Conservation (phyloP, 768 basidiomycete genomes). For the Myochromella boudieri region DNA sequence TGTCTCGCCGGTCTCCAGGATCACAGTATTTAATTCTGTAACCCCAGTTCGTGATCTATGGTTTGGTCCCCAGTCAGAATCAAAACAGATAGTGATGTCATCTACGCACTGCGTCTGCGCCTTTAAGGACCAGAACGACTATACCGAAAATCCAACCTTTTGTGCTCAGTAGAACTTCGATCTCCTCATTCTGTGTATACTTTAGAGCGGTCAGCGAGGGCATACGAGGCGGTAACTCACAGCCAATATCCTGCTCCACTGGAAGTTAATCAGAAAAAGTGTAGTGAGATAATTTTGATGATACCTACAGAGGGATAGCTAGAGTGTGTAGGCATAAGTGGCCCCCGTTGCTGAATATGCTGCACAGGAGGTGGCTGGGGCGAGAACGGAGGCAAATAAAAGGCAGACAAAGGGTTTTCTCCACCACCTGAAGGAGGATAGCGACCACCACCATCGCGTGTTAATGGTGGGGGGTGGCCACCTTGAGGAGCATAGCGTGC, state of each 20-base stretch:
- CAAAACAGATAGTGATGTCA: not conserved
- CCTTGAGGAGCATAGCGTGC: not conserved
- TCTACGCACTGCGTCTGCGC: conserved; percentile 1
- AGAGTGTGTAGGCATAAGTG: no score
- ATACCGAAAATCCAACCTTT: conserved; percentile 13
- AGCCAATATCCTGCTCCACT: no score
- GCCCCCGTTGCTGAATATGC: no score
- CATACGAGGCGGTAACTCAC: no score
- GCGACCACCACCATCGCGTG: not conserved
- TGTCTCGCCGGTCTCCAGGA: not conserved
- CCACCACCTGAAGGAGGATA: not conserved
- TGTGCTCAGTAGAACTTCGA: conserved; percentile 6
- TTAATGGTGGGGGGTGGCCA: not conserved
- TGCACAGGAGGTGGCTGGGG: no score
- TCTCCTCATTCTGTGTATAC: conserved; percentile 9
- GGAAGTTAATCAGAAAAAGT: no score
- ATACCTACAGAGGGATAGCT: no score
- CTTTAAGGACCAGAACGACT: conserved; percentile 10
- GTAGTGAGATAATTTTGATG: no score
- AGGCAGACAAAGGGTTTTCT: not conserved
- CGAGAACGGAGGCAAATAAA: not conserved
- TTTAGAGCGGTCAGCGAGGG: not conserved
- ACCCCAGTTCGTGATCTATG: conserved; percentile 11
- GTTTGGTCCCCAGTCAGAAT: not conserved
- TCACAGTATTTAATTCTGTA: conserved; percentile 11